phyloP scores from a whole-genome alignment of 768 basidiomycete species.

The Omphalotus guepiniiformis region DNA sequence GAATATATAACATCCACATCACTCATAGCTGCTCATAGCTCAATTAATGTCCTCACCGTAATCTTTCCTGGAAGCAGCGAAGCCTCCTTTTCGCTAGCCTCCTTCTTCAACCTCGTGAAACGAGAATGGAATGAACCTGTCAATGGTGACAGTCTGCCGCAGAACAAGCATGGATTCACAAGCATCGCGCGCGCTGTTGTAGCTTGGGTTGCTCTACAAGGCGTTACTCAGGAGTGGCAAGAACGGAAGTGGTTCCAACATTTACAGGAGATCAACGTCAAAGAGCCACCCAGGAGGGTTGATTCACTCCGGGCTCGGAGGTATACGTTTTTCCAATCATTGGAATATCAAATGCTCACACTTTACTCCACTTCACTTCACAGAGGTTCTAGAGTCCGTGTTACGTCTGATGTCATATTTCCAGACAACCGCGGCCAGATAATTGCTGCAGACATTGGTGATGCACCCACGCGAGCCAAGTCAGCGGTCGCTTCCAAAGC shows the following conservation, averaged over 20 bases:
- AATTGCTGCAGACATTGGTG: slow-evolving; percentile 79
- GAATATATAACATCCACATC: slow-evolving; percentile 77
- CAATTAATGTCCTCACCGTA: slow-evolving; percentile 67
- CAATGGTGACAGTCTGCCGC: slow-evolving; percentile 49
- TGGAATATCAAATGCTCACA: background rate
- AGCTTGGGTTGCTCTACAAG: slow-evolving; percentile 78
- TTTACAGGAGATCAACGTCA: slow-evolving; percentile 63
- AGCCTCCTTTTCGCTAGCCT: slow-evolving; percentile 74
- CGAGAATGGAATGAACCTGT: slow-evolving; percentile 66
- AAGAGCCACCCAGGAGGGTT: slow-evolving; percentile 33
- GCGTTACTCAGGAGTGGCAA: slow-evolving; percentile 78
- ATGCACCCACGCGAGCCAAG: slow-evolving; percentile 36
- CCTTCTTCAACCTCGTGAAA: slow-evolving; percentile 77
- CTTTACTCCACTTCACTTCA: background rate
- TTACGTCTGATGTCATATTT: slow-evolving; percentile 69
- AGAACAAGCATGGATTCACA: slow-evolving; percentile 56
- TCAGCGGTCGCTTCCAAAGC: slow-evolving; percentile 18
- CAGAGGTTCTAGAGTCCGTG: slow-evolving; percentile 59
- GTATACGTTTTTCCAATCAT: slow-evolving; percentile 17
- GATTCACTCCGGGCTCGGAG: slow-evolving; percentile 29
- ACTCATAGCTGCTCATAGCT: slow-evolving; percentile 67
- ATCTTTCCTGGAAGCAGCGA: slow-evolving; percentile 76
- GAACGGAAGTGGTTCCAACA: slow-evolving; percentile 65
- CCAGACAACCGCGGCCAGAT: slow-evolving; percentile 68
- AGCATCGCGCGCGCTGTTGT: slow-evolving; percentile 68